Conservation (phyloP, 2,329 filamentous ascomycete genomes). For the Fusarium sp. region DNA sequence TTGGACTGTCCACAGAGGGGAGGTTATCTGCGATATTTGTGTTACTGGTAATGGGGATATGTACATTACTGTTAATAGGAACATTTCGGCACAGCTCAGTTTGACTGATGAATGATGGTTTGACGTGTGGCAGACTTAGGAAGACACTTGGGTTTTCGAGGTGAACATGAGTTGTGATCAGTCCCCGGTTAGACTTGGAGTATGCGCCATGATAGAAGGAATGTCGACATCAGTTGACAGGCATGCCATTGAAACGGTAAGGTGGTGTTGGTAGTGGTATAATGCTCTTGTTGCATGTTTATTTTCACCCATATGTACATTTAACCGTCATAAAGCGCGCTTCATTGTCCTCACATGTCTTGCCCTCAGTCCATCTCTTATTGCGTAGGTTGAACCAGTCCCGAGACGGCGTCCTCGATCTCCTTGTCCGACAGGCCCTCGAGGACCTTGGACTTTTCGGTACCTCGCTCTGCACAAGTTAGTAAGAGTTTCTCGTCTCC, state of each 20-base stretch:
- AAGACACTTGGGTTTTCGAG: not conserved
- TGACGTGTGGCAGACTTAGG: not conserved
- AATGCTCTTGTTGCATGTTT: slow-evolving; percentile 38
- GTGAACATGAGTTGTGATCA: not conserved
- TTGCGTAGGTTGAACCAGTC: slow-evolving; percentile 61
- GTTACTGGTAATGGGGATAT: not conserved
- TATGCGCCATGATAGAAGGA: not conserved
- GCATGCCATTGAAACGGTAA: not conserved
- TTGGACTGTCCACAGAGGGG: slow-evolving; percentile 28
- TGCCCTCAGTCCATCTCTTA: slow-evolving; percentile 12
- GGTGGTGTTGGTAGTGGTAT: slow-evolving; percentile 31
- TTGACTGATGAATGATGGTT: not conserved
- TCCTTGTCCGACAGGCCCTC: slow-evolving; percentile 71
- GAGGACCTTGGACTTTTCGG: slow-evolving; percentile 68
- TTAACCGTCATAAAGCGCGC: slow-evolving; percentile 27
- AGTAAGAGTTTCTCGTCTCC: slow-evolving; percentile 1
- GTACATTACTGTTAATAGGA: not conserved
- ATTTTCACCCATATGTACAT: slow-evolving; percentile 45
- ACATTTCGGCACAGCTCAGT: not conserved
- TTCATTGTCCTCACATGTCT: not conserved
- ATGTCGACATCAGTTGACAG: not conserved
- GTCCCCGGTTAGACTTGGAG: not conserved
- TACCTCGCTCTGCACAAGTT: slow-evolving; percentile 61
- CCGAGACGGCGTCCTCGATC: slow-evolving; percentile 69
- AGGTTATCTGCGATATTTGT: slow-evolving; percentile 14